These are phyloP conservation scores for Pelargonium citronellum DNA, from an alignment of 441 rosid species.

Conservation along the genomic window DNA sequence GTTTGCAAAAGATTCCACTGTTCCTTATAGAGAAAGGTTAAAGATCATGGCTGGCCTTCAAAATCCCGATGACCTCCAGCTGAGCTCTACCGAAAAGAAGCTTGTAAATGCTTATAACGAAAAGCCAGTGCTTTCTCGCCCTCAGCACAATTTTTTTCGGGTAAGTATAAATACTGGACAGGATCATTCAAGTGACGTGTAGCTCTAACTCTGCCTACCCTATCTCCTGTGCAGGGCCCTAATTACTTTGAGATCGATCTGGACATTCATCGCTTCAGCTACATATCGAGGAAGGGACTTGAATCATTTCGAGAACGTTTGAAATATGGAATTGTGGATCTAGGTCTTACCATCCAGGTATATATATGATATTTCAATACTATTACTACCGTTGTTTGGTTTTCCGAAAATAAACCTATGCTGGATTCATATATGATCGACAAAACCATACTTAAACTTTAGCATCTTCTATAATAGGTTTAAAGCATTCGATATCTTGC, in stretches of 20 bases:
- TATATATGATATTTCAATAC: conserved; percentile 1
- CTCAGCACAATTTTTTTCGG: conserved; percentile 74
- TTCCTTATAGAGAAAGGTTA: conserved; percentile 87
- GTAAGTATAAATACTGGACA: conserved; percentile 20
- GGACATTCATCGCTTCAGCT: conserved; percentile 87
- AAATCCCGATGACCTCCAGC: conserved; percentile 70
- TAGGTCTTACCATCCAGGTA: conserved; percentile 91
- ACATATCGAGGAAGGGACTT: conserved; percentile 76
- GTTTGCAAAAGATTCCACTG: conserved; percentile 61
- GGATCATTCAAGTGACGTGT: too few species aligned
- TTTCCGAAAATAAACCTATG: too few species aligned
- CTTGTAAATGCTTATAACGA: conserved; percentile 76
- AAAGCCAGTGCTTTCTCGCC: conserved; percentile 91
- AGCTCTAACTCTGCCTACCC: not conserved
- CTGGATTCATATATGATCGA: too few species aligned
- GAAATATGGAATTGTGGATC: conserved; percentile 61
- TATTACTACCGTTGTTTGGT: not conserved
- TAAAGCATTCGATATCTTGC: too few species aligned
- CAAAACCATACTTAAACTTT: too few species aligned
- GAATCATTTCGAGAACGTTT: conserved; percentile 81
- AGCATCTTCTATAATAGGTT: too few species aligned
- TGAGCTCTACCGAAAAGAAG: conserved; percentile 73
- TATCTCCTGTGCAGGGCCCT: conserved; percentile 47
- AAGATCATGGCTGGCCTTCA: conserved; percentile 74
- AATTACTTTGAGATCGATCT: conserved; percentile 91